Conservation (phyloP, 345 rosid species). For the Arabidopsis arenosa region DNA sequence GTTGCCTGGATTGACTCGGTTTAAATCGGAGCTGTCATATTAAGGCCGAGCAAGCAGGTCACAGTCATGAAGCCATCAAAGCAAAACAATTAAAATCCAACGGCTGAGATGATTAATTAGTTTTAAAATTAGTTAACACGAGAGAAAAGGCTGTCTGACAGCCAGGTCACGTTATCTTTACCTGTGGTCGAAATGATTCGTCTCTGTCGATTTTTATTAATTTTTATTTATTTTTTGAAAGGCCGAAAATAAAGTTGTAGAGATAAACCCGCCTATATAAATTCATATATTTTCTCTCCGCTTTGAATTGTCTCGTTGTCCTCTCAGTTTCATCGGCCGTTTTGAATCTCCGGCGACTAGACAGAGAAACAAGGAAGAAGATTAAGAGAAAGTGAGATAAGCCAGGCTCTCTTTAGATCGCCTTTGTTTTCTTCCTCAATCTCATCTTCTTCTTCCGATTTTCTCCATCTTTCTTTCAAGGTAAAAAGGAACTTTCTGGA, state of each 20-base stretch:
- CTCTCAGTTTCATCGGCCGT: constrained; percentile 40
- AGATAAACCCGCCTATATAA: constrained; percentile 48
- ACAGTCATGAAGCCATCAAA: constrained; percentile 36
- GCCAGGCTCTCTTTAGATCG: constrained; percentile 17
- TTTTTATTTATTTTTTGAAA: constrained; percentile 27
- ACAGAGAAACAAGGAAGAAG: constrained; percentile 16
- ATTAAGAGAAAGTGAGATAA: constrained; percentile 1
- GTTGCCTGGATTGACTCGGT: constrained; percentile 44
- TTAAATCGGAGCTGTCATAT: constrained; percentile 40
- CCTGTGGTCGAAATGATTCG: constrained; percentile 49
- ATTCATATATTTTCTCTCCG: constrained; percentile 18
- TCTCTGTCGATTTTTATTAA: constrained; percentile 28
- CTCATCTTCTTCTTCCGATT: constrained; percentile 33
- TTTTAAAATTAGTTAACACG: constrained; percentile 26
- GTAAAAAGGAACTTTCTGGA: constrained; percentile 29
- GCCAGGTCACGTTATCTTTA: constrained; percentile 53
- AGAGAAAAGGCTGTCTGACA: constrained; percentile 52
- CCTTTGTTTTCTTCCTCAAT: constrained; percentile 29
- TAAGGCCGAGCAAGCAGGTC: constrained; percentile 39
- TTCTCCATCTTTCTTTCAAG: constrained; percentile 39
- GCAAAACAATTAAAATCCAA: constrained; percentile 32
- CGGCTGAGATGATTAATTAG: constrained; percentile 39
- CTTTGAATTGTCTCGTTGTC: constrained; percentile 42
- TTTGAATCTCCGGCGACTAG: constrained; percentile 40
- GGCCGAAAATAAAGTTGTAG: constrained; percentile 35